phyloP scores from a whole-genome alignment of 345 rosid species.

The Arabidopsis suecica region DNA sequence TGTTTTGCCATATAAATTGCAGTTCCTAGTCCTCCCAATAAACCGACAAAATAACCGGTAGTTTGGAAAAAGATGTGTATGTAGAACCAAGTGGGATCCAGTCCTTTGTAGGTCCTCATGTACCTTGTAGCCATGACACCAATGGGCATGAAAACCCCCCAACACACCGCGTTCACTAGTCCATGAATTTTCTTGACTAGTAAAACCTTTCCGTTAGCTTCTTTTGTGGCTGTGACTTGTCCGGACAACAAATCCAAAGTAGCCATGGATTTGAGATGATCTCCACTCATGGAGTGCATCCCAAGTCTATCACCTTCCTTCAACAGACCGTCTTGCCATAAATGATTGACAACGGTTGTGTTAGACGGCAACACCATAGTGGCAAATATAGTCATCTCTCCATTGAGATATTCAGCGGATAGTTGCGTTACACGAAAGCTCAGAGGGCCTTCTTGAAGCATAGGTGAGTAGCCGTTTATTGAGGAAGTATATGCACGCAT shows the following conservation, averaged over 20 bases:
- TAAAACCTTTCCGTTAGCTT: slow-evolving; percentile 21
- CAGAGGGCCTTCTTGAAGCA: slow-evolving; percentile 52
- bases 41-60: slow-evolving; percentile 64
- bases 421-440: slow-evolving; percentile 60
- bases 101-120: slow-evolving; percentile 63
- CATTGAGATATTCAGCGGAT: slow-evolving; percentile 49
- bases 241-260: slow-evolving; percentile 67
- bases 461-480: slow-evolving; percentile 48
- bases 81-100: slow-evolving; percentile 66
- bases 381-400: slow-evolving; percentile 68
- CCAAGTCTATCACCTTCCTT: slow-evolving; percentile 46
- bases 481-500: slow-evolving; percentile 65
- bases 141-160: slow-evolving; percentile 77
- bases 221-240: slow-evolving; percentile 19
- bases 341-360: slow-evolving; percentile 56
- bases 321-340: slow-evolving; percentile 80
- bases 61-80: slow-evolving; percentile 61
- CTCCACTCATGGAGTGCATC: slow-evolving; percentile 54
- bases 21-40: slow-evolving; percentile 38
- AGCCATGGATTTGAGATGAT: slow-evolving; percentile 66
- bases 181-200: slow-evolving; percentile 62
- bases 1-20: slow-evolving; percentile 27
- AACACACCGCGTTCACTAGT: slow-evolving; percentile 65
- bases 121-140: slow-evolving; percentile 74
- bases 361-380: slow-evolving; percentile 49